Evolutionary conservation across 306 rosid species (phyloP), one percentile per base, ranked within the genome.

Genomic region (Mimosa bimucronata): DNA sequence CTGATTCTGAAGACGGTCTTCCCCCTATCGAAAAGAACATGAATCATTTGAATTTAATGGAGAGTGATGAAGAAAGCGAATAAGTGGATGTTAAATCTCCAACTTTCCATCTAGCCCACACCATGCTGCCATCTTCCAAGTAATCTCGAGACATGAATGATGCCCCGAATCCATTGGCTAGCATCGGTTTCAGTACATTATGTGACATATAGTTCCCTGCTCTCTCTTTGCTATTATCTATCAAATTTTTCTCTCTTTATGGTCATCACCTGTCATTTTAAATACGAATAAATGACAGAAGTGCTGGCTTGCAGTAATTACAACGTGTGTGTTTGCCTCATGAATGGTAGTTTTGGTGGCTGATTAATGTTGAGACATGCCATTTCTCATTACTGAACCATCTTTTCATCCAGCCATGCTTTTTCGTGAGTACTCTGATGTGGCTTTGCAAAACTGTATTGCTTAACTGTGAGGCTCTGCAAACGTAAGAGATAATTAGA

Each of bases 21-120:
- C 97, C 98, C 6, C 98, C 98, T 26, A 90, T 92, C 29, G 98
- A 92, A 86, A 91, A 30, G 89, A 95, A 95, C 79, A 87, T 88
- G 91, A 95, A 95, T 82, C 98, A 87, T 85, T 85, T 90, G 89
- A 84, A 29, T 83, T 73, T 23, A 23, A 42, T 69, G 10, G 53
- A 69, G 15, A 69, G 74, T 69, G 74, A 69, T 13, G 74, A 69
- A 69, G 74, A 69, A 42, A 69, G 74, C 34, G 74, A 69, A n/a
- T 69, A 42, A 16, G 21, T 42, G 23, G 69, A 69, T 66, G 34
- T 73, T 16, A 61, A 74, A n/a, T 86, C 44, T 71, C 70, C n/a
- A 60, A 13, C 34, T 31, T 79, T 18, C 18, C 58, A 76, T 58
- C 29, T 46, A 67, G 70, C 73, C 69, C 69, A 52, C 50, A 3